A percentile compares a stretch with the other conserved stretches of the same genome.
Conservation (phyloP, 1,284 basidiomycete genomes). For the Veloboletus limbatus region DNA sequence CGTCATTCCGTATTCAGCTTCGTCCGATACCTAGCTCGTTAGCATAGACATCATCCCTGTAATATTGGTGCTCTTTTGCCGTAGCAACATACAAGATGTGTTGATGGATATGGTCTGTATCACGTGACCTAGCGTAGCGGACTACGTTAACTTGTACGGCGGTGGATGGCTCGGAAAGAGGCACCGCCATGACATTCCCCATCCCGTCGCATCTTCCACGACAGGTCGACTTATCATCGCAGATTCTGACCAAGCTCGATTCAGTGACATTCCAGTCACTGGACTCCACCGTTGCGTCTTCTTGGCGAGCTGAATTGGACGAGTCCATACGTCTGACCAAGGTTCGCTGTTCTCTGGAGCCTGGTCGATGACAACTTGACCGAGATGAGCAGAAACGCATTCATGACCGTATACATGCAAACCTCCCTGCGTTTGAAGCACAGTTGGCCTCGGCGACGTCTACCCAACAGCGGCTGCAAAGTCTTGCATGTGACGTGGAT, state of each 20-base stretch:
- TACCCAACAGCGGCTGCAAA: slow-evolving; percentile 55
- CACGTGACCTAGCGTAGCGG: slow-evolving; percentile 19
- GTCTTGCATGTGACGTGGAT: slow-evolving; percentile 54
- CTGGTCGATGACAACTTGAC: slow-evolving; percentile 3
- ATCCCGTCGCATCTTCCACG: slow-evolving; percentile 68
- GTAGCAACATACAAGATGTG: too few relatives aligned
- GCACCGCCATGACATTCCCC: slow-evolving; percentile 64
- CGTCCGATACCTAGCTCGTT: slow-evolving; percentile 26
- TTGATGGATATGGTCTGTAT: slow-evolving; percentile 3
- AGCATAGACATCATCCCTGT: slow-evolving; percentile 28
- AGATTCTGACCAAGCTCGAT: slow-evolving; percentile 66
- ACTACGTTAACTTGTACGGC: slow-evolving; percentile 7
- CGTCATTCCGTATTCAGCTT: slow-evolving; percentile 3
- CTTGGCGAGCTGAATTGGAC: slow-evolving; percentile 71
- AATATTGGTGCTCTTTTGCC: slow-evolving; percentile 24
- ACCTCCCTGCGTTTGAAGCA: slow-evolving; percentile 59
- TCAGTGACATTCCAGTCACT: slow-evolving; percentile 55
- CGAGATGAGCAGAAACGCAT: slow-evolving; percentile 49
- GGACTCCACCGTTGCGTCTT: slow-evolving; percentile 54
- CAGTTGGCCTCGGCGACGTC: slow-evolving; percentile 62
- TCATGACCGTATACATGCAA: slow-evolving; percentile 62
- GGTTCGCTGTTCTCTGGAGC: slow-evolving; percentile 38
- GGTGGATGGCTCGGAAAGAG: slow-evolving; percentile 1
- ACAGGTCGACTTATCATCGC: slow-evolving; percentile 60
- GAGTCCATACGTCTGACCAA: slow-evolving; percentile 64